Conservation (phyloP, 169 alveolate species). For the Plasmodium knowlesi region DNA sequence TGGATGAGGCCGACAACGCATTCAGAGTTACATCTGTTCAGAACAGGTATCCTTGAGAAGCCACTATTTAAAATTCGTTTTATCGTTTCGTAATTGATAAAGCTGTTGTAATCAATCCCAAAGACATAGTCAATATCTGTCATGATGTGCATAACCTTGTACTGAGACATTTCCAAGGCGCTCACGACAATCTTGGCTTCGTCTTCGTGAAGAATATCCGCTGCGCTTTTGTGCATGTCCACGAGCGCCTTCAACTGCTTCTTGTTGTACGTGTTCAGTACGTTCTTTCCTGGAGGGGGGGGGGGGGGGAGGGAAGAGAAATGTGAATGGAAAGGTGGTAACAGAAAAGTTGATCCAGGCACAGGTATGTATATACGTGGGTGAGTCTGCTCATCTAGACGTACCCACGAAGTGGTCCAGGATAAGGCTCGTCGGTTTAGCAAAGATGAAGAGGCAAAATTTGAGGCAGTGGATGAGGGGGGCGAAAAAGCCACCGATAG, state of each 20-base stretch:
- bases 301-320: not conserved
- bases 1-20: slow-evolving; percentile 77
- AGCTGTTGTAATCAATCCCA: slow-evolving; percentile 76
- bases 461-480: slow-evolving; percentile 80
- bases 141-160: slow-evolving; percentile 79
- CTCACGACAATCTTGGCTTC: slow-evolving; percentile 83
- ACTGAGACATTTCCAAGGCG: slow-evolving; percentile 77
- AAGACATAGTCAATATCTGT: slow-evolving; percentile 80
- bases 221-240: slow-evolving; percentile 81
- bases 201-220: slow-evolving; percentile 78
- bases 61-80: slow-evolving; percentile 80
- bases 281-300: slow-evolving; percentile 58
- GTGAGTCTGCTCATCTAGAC: not conserved
- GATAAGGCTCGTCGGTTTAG: slow-evolving; percentile 84
- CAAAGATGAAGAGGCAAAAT: slow-evolving; percentile 79
- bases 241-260: slow-evolving; percentile 83
- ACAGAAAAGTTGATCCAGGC: too few relatives aligned
- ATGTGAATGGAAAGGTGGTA: not conserved
- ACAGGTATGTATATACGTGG: too few relatives aligned
- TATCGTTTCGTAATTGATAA: slow-evolving; percentile 74
- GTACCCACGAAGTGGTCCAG: slow-evolving; percentile 80
- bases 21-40: slow-evolving; percentile 52
- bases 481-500: slow-evolving; percentile 88
- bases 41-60: slow-evolving; percentile 82
- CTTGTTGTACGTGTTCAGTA: slow-evolving; percentile 76